phyloP scores from a whole-genome alignment of 2,329 filamentous ascomycete genomes.

The Rachicladosporium sp. region DNA sequence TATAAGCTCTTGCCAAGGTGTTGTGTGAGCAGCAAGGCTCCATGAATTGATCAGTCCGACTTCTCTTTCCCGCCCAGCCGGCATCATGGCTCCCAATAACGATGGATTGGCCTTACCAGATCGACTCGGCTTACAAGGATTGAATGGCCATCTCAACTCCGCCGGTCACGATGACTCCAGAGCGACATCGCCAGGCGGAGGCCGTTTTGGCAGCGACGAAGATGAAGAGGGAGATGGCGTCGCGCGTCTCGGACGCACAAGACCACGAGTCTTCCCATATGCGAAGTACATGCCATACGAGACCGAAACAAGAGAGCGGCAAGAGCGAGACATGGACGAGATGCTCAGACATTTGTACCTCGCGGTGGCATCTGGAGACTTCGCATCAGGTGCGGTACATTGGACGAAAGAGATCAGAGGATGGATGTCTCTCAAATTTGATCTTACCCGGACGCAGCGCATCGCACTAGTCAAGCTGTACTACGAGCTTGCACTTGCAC shows the following conservation, averaged over 20 bases:
- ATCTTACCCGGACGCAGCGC: conserved; percentile 74
- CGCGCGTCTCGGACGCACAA: conserved; percentile 53
- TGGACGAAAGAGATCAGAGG: conserved; percentile 94
- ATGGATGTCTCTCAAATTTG: conserved; percentile 95
- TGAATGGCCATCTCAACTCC: conserved; percentile 15
- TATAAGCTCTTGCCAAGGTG: too few relatives aligned
- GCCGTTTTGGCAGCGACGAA: conserved; percentile 32
- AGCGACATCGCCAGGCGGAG: conserved; percentile 68
- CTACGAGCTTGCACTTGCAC: conserved; percentile 84
- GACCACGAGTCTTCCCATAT: conserved; percentile 85
- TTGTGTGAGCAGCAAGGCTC: too few relatives aligned
- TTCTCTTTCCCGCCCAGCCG: too few relatives aligned
- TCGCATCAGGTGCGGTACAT: conserved; percentile 82
- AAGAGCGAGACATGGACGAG: conserved; percentile 67
- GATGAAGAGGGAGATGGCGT: conserved; percentile 12
- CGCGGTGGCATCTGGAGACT: conserved; percentile 81
- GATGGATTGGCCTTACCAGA: too few relatives aligned
- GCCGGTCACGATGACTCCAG: conserved; percentile 62
- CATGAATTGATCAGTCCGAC: too few relatives aligned
- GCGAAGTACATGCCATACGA: conserved; percentile 79
- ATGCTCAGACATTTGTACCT: conserved; percentile 93
- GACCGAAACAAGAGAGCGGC: conserved; percentile 66
- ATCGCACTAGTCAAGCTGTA: conserved; percentile 80
- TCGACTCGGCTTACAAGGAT: too few relatives aligned
- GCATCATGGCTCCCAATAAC: too few relatives aligned